Conservation (phyloP, 2,329 filamentous ascomycete species). For the Aspergillus sojae region DNA sequence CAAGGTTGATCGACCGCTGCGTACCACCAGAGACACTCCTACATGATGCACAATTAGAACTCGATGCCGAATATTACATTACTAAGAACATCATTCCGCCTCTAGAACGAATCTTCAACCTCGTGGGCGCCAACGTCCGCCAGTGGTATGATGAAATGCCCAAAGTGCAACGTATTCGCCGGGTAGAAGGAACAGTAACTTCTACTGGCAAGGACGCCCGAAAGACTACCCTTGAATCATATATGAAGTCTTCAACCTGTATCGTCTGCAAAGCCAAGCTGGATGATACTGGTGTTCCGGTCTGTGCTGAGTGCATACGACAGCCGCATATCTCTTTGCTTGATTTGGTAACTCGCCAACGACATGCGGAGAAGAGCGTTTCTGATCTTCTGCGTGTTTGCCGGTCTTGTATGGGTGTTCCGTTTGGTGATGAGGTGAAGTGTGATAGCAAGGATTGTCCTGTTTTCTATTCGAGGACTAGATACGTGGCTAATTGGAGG, state of each 20-base stretch:
- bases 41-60: conserved; percentile 71
- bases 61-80: conserved; percentile 97
- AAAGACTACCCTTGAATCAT: conserved; percentile 82
- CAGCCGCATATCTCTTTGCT: conserved; percentile 61
- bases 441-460: conserved; percentile 93
- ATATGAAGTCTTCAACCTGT: conserved; percentile 80
- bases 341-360: conserved; percentile 64
- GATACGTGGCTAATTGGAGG: conserved; percentile 39
- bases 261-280: conserved; percentile 71
- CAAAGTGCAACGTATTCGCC: conserved; percentile 76
- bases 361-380: conserved; percentile 64
- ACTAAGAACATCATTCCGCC: conserved; percentile 93
- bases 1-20: conserved; percentile 83
- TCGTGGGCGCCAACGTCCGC: conserved; percentile 87
- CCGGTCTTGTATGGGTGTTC: conserved; percentile 74
- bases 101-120: conserved; percentile 92
- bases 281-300: conserved; percentile 44
- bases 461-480: conserved; percentile 70
- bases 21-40: conserved; percentile 84
- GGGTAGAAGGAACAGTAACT: conserved; percentile 51
- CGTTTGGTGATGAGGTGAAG: conserved; percentile 73
- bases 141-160: conserved; percentile 98
- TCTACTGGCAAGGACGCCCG: conserved; percentile 46
- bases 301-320: conserved; percentile 43
- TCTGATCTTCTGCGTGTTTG: conserved; percentile 72